These are phyloP conservation scores for Penicilliopsis zonata DNA, from an alignment of 495 filamentous ascomycete genomes.

Conservation along the genomic window DNA sequence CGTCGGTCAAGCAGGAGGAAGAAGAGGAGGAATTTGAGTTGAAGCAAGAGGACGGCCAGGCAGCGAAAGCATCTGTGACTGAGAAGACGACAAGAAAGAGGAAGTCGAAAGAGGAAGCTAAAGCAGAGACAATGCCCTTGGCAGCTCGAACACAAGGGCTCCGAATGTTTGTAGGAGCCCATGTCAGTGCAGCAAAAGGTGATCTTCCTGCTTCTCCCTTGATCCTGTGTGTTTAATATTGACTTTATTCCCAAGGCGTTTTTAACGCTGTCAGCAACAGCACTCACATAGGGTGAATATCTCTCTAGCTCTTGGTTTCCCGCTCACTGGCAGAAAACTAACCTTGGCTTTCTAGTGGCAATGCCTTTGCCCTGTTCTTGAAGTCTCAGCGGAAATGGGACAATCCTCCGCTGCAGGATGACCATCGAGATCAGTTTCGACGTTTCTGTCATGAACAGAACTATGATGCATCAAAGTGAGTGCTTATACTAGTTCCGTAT, in stretches of 20 bases:
- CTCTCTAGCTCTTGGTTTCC: not conserved
- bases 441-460: conserved; percentile 51
- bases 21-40: conserved; percentile 5
- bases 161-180: conserved; percentile 81
- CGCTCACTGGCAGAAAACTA: conserved; percentile 3
- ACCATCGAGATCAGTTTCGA: conserved; percentile 55
- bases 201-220: too few species aligned
- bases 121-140: conserved; percentile 46
- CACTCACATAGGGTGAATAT: conserved; percentile 52
- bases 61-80: conserved; percentile 7
- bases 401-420: conserved; percentile 63
- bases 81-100: conserved; percentile 10
- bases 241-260: conserved; percentile 44
- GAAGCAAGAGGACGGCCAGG: conserved; percentile 1
- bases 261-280: conserved; percentile 80
- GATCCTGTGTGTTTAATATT: too few species aligned
- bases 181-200: conserved; percentile 85
- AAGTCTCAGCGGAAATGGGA: conserved; percentile 94
- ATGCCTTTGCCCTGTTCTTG: conserved; percentile 87
- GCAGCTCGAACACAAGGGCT: conserved; percentile 54
- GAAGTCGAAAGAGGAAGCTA: conserved; percentile 23
- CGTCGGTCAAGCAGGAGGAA: conserved; percentile 1
- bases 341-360: conserved; percentile 42
- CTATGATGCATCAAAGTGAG: conserved; percentile 54
- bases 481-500: too few species aligned